These are phyloP conservation scores for Aaosphaeria pasadenensis DNA, from an alignment of 2,329 filamentous ascomycete genomes.

Conservation along the genomic window DNA sequence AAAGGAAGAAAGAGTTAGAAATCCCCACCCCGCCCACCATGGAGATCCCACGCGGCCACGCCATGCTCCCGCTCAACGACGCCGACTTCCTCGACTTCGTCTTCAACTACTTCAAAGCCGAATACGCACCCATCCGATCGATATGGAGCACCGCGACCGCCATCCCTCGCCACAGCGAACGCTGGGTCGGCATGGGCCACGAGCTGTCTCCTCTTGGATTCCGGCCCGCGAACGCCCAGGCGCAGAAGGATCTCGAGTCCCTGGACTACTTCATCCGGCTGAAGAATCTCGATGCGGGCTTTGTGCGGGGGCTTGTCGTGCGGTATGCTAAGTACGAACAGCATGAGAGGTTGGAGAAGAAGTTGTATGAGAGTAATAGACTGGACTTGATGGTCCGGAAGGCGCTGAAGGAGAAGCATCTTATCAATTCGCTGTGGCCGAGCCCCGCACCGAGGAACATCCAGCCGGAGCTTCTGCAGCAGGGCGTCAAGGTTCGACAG, in stretches of 20 bases:
- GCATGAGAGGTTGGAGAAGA: slow-evolving; percentile 36
- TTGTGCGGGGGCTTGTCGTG: slow-evolving; percentile 30
- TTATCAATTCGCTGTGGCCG: slow-evolving; percentile 35
- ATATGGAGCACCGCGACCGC: slow-evolving; percentile 35
- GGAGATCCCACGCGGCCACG: slow-evolving; percentile 32
- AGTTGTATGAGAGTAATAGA: slow-evolving; percentile 29
- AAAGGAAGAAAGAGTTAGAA: not conserved
- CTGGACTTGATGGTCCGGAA: slow-evolving; percentile 36
- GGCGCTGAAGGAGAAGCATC: slow-evolving; percentile 36
- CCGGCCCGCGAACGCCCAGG: slow-evolving; percentile 34
- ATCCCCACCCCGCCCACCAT: slow-evolving; percentile 9
- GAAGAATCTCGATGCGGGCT: slow-evolving; percentile 29
- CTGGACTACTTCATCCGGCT: slow-evolving; percentile 30
- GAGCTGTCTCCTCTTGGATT: slow-evolving; percentile 25
- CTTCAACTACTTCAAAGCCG: slow-evolving; percentile 37
- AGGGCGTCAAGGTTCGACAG: slow-evolving; percentile 30
- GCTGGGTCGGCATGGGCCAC: slow-evolving; percentile 34
- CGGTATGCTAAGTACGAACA: slow-evolving; percentile 33
- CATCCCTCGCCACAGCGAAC: slow-evolving; percentile 22
- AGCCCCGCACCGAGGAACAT: slow-evolving; percentile 25
- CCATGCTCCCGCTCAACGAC: slow-evolving; percentile 31
- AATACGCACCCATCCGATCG: slow-evolving; percentile 36
- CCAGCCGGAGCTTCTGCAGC: slow-evolving; percentile 23
- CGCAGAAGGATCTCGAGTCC: slow-evolving; percentile 34
- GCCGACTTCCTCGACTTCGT: slow-evolving; percentile 34